Evolutionary conservation across 1,284 basidiomycete species (phyloP).

Genomic region (Trichosporon ovoides): DNA sequence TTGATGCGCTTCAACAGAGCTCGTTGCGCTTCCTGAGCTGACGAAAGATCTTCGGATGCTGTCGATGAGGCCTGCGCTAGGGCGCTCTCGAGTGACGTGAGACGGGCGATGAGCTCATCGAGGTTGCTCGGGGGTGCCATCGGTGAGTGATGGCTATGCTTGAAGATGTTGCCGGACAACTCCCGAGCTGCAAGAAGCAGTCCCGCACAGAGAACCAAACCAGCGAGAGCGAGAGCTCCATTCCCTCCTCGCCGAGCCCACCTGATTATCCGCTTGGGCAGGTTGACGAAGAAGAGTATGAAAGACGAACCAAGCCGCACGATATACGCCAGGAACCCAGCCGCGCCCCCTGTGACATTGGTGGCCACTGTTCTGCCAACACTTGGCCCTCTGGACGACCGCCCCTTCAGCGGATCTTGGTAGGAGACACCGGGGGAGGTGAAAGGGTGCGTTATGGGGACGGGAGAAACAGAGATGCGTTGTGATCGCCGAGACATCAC

Average conservation of each 20-base stretch:
- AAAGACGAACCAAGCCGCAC: not conserved
- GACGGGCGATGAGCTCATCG: conserved; percentile 62
- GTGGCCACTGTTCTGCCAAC: not conserved
- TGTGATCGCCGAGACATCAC: not conserved
- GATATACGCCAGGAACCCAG: conserved; percentile 11
- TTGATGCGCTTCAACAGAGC: not conserved
- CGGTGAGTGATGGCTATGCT: conserved; percentile 46
- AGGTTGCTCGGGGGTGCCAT: conserved; percentile 61
- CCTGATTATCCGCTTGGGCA: not conserved
- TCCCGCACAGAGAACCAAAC: conserved; percentile 10
- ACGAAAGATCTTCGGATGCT: conserved; percentile 17
- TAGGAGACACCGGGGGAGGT: not conserved
- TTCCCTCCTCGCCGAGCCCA: not conserved
- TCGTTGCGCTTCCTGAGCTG: not conserved
- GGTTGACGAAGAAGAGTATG: not conserved
- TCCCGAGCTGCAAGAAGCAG: not conserved
- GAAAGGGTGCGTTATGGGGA: not conserved
- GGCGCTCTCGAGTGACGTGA: conserved; percentile 50
- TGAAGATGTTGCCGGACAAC: not conserved
- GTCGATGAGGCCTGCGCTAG: conserved; percentile 34
- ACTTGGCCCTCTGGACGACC: not conserved
- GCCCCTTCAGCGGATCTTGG: not conserved
- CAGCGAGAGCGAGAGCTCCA: conserved; percentile 23
- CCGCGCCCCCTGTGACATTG: conserved; percentile 7
- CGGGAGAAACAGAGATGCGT: not conserved